These are phyloP conservation scores for Podospora bellae-mahoneyi DNA, from an alignment of 495 filamentous ascomycete genomes.

Conservation along the genomic window DNA sequence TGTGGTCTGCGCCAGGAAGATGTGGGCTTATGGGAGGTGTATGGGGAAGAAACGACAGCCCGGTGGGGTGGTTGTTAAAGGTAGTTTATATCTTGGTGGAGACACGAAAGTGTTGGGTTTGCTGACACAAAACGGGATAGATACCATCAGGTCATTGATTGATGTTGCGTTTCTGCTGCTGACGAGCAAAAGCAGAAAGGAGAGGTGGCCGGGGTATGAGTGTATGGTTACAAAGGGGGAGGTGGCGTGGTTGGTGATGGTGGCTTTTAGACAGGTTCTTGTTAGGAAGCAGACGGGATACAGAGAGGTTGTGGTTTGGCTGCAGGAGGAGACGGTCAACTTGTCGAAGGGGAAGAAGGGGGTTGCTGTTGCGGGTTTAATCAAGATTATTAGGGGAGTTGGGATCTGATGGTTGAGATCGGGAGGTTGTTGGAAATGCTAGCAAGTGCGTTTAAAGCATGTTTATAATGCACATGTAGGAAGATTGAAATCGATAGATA, in stretches of 20 bases:
- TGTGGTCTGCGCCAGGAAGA: constrained; percentile 72
- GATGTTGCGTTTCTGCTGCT: constrained; percentile 63
- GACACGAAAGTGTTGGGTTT: background rate
- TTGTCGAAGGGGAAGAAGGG: constrained; percentile 21
- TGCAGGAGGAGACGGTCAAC: constrained; percentile 46
- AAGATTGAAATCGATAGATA: too few relatives aligned
- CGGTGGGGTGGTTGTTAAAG: constrained; percentile 19
- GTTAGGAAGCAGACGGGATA: constrained; percentile 67
- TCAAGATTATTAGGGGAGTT: constrained; percentile 15
- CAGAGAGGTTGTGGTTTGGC: constrained; percentile 56
- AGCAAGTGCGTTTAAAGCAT: too few relatives aligned
- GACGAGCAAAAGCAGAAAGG: constrained; percentile 50
- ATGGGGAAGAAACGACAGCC: constrained; percentile 57
- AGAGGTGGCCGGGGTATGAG: constrained; percentile 49
- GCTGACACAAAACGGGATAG: constrained; percentile 30
- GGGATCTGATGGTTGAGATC: background rate
- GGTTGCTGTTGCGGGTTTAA: constrained; percentile 19
- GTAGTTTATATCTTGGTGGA: background rate
- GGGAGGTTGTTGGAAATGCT: too few relatives aligned
- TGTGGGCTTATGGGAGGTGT: constrained; percentile 71
- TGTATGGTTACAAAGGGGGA: constrained; percentile 63
- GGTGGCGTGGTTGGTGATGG: constrained; percentile 65
- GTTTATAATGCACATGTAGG: too few relatives aligned
- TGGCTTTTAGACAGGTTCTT: constrained; percentile 64
- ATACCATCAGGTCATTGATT: constrained; percentile 63